phyloP scores from a whole-genome alignment of 306 rosid genomes.

The Cicer arietinum region DNA sequence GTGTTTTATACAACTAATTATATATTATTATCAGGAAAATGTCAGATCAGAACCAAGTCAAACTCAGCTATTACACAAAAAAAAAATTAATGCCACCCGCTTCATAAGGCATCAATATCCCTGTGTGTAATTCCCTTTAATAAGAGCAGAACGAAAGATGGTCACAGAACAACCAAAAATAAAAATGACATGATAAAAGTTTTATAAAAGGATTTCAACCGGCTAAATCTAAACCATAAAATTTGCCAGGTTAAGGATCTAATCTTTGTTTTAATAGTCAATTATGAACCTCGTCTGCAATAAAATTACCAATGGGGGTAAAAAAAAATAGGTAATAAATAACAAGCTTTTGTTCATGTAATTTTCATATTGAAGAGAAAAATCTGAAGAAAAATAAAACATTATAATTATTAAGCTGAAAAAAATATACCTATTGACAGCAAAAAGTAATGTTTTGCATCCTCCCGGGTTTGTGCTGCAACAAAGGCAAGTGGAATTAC shows the following conservation, averaged over 20 bases:
- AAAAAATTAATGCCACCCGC: not conserved
- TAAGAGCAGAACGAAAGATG: slow-evolving; percentile 2
- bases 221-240: not conserved
- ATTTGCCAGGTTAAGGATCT: not conserved
- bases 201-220: not conserved
- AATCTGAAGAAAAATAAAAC: not conserved
- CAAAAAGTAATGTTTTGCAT: slow-evolving; percentile 83
- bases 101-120: slow-evolving; percentile 6
- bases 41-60: not conserved
- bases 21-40: not conserved
- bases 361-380: not conserved
- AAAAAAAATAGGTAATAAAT: not conserved
- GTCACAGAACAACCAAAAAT: slow-evolving; percentile 10
- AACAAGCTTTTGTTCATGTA: not conserved
- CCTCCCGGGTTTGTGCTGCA: slow-evolving; percentile 66
- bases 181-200: not conserved
- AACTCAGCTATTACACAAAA: not conserved
- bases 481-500: slow-evolving; percentile 79
- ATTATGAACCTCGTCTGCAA: not conserved
- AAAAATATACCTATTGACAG: slow-evolving; percentile 73
- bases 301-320: slow-evolving; percentile 7
- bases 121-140: not conserved
- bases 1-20: slow-evolving; percentile 2
- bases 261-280: not conserved
- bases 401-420: slow-evolving; percentile 1